phyloP scores from a whole-genome alignment of 2,329 filamentous ascomycete genomes.

The Eurotiales sp. region DNA sequence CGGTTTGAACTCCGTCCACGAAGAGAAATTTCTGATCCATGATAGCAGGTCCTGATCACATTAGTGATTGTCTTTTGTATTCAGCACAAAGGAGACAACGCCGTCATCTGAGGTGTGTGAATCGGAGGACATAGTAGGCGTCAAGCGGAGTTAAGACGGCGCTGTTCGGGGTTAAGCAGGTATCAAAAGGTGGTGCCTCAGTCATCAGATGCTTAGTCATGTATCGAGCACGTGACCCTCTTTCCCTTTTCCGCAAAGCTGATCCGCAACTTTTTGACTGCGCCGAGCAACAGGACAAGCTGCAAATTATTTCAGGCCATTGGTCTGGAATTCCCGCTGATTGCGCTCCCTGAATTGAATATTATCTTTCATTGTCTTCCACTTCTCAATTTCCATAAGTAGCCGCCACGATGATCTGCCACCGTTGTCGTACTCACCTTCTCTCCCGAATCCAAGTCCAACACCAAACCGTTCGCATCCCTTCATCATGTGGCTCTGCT shows the following conservation, averaged over 20 bases:
- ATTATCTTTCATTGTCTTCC: background rate
- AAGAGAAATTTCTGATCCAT: too few species aligned
- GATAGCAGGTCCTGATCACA: too few species aligned
- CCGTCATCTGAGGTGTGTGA: too few species aligned
- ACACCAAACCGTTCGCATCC: conserved; percentile 25
- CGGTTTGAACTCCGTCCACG: too few species aligned
- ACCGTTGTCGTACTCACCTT: conserved; percentile 38
- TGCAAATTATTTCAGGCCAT: background rate
- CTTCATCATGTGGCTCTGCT: conserved; percentile 27
- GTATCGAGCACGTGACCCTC: background rate
- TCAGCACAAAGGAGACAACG: too few species aligned
- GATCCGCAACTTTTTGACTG: conserved; percentile 5
- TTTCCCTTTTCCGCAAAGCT: conserved; percentile 1
- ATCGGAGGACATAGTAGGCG: too few species aligned
- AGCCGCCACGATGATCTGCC: conserved; percentile 37
- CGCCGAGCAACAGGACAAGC: background rate
- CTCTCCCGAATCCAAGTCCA: conserved; percentile 34
- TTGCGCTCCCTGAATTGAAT: background rate
- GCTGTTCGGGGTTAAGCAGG: too few species aligned
- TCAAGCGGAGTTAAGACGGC: too few species aligned
- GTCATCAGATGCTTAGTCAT: conserved; percentile 13
- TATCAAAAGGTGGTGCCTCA: too few species aligned
- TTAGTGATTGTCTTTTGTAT: too few species aligned
- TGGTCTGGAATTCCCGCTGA: background rate
- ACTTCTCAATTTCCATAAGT: background rate